Evolutionary conservation across 2,329 filamentous ascomycete genomes (phyloP), one percentile per base, ranked within the genome.

Genomic region (Hypomyces perniciosus): DNA sequence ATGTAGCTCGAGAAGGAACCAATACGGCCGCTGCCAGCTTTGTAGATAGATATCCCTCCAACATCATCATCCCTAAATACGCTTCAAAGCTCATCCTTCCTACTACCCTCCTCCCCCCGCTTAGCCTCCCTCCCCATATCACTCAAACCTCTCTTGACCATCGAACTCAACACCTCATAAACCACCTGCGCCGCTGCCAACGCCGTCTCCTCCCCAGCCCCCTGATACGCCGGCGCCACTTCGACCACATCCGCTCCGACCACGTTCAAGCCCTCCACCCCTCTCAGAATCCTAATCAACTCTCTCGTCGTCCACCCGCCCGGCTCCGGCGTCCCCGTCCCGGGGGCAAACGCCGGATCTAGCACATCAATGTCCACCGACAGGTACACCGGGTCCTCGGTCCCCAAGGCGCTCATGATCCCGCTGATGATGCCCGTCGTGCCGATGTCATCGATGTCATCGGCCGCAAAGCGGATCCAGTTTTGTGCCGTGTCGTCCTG

Each of bases 201-300:
- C 9, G 88, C 87, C 37, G 90, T 96, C 62, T 84, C 85, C 72
- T 95, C 90, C 1, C 84, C 88, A 6, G 73, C 73, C 8, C 85
- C 85, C 73, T 96, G 89, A 64, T 95, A 96, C 9, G 86, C 86
- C 0, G 90, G 90, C 40, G 85, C 83, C 7, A 90, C 65, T 74
- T 96, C 91, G 5, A 96, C 91, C 44, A 96, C 81, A 69, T 96
- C 91, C 1, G 90, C 91, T 1, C 90, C 91, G 4, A 96, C 88
- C 4, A 96, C 72, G 63, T 96, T 95, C 65, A 96, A 67, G 0
- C 75, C 80, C 71, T 96, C 90, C 39, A 96, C 79, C 0, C 88
- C 90, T 31, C 90, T 76, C 64, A 96, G 69, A 52, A 96, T 89
- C 9, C 86, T 76, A 56, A 95, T 92, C 59, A 96, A 74, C 73